Base-by-base conservation (phyloP, 768 basidiomycete species). In the Boletus tomentosulus region DNA sequence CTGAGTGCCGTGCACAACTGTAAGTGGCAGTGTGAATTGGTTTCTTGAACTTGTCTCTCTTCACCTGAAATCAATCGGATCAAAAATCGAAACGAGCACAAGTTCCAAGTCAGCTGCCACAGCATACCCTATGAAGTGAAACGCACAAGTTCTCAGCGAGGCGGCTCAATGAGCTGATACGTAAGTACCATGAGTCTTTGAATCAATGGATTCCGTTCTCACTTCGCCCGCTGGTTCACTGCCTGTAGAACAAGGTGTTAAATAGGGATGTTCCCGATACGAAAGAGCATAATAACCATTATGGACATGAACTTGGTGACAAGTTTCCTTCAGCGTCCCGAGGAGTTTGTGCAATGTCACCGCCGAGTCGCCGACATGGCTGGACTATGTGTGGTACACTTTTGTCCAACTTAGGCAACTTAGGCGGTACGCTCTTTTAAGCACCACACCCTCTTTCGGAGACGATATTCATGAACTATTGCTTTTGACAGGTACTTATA, bases 1-100 rank as follows among this genome's bases (percentile, higher is more conserved):
- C 3, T 33, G 31, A 33, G 19, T 19, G 19, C 19, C 19, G 19
- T 33, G 10, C 31, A 12, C 31, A 33, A 8, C 12, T 9, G 28
- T 2, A 33, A 46, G 49, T 59, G 57, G 53, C 46, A 51, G 54
- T 51, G 59, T 53, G 52, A 46, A 24, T 35, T 8, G 31, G 16
- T 12, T 25, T 28, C 42, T 44, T 45, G 19, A 33, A 33, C 10
- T 10, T 12, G 31, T 33, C n/a, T 28, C 30, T 43, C n/a, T 39
- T 38, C 37, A 34, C 9, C 43, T 41, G 27, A 25, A 19, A 27
- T 27, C 24, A 30, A 31, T 27, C 33, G 38, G 38, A 39, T 27
- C 13, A 31, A n/a, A 16, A 24, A 34, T 24, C 27, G 11, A 28
- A 34, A 8, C 27, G 16, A 16, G 8, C 27, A 16, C 48, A 37